Base-by-base conservation (phyloP, 352 stramenopile genomes). In the Phytopythium sindhum region DNA sequence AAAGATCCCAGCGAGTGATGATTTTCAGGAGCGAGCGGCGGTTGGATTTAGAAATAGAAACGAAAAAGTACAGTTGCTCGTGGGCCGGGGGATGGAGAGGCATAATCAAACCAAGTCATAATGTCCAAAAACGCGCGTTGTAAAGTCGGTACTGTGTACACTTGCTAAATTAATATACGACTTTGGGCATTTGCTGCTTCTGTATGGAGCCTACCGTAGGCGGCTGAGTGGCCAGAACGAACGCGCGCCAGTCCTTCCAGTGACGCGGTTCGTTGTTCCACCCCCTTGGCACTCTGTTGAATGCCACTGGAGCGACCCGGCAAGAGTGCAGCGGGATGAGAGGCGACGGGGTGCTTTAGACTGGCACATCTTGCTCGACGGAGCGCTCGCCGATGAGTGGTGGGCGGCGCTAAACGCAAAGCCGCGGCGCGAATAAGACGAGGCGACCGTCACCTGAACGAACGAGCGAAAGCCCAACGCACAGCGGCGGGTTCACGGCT, bases 391-490 rank as follows among this genome's bases (percentile, higher is more conserved):
- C 15, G 39, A 45, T 45, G 39, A 45, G 39, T 45, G 39, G 39
- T 45, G 4, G 39, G 39, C 15, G 39, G 37, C 1, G 39, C 15
- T 23, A n/a, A 5, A n/a, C 7, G 39, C 39, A 55, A 11, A 55
- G 26, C 48, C 48, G 48, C 48, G 48, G 48, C 48, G 48, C 24
- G 48, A 55, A 55, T 55, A 55, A 55, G 48, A 55, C 23, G 39
- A 8, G 39, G 39, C 39, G 39, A 45, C 39, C 39, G 19, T n/a
- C 39, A n/a, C 39, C 15, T 45, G 39, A 45, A n/a, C 39, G 39
- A 45, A 23, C 39, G 39, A 45, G 39, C 15, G 6, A 45, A 26
- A 55, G 48, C 4, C 47, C 47, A 29, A 26, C 48, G 23, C 24
- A 14, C 11, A 35, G 47, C 48, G 12, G 24, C 26, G 48, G 14